These are phyloP conservation scores for Aspergillus cavernicola DNA, from an alignment of 495 filamentous ascomycete genomes.

Conservation along the genomic window DNA sequence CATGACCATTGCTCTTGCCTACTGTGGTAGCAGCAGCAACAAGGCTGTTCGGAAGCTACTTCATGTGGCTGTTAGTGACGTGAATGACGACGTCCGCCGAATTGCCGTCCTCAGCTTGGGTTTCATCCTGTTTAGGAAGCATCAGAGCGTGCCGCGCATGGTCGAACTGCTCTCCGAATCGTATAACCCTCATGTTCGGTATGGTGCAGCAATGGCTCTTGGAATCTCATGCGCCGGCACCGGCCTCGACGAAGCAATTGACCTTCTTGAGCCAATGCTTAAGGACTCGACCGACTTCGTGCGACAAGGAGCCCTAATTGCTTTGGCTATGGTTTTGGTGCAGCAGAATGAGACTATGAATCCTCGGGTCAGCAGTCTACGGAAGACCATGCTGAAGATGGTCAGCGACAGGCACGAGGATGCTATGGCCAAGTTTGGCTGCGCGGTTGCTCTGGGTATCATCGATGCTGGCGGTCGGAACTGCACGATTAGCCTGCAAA, in stretches of 20 bases:
- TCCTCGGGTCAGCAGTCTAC: conserved; percentile 75
- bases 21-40: conserved; percentile 96
- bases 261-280: conserved; percentile 97
- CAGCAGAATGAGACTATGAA: conserved; percentile 98
- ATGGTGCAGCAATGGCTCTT: conserved; percentile 96
- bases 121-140: conserved; percentile 98
- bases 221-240: conserved; percentile 98
- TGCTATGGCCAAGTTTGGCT: conserved; percentile 99
- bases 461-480: conserved; percentile 98
- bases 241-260: conserved; percentile 93
- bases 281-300: conserved; percentile 99
- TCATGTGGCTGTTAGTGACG: conserved; percentile 95
- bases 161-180: conserved; percentile 98
- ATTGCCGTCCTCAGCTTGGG: conserved; percentile 98
- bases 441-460: conserved; percentile 89
- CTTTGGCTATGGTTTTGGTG: conserved; percentile 94
- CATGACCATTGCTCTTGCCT: conserved; percentile 96
- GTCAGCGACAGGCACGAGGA: conserved; percentile 95
- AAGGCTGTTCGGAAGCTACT: conserved; percentile 97
- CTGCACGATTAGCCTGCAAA: conserved; percentile 96
- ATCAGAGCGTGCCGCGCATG: conserved; percentile 95
- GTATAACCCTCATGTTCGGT: conserved; percentile 98
- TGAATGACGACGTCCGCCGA: conserved; percentile 94
- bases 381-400: conserved; percentile 85
- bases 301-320: conserved; percentile 92